phyloP scores from a whole-genome alignment of 179 eudicot species.

The Amaranthus tricolor region DNA sequence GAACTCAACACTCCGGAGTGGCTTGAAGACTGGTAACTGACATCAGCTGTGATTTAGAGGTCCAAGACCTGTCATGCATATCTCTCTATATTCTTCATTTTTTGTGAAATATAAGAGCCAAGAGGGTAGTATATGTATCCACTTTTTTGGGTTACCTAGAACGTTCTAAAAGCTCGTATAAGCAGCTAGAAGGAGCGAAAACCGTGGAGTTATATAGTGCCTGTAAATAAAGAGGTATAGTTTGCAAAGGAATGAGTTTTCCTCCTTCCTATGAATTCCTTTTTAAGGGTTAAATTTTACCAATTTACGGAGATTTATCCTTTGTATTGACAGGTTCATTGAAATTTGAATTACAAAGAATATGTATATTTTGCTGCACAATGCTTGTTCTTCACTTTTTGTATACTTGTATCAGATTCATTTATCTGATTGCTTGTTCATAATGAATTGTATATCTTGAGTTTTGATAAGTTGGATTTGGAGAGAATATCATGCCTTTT shows the following conservation, averaged over 20 bases:
- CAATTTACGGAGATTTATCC: constrained; percentile 3
- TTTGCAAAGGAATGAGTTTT: constrained; percentile 16
- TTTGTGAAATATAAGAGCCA: constrained; percentile 6
- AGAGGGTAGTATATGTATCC: constrained; percentile 8
- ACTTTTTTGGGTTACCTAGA: constrained; percentile 10
- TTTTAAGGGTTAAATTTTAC: constrained; percentile 12
- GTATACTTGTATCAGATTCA: neutral
- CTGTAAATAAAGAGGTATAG: constrained; percentile 21
- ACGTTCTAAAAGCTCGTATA: neutral
- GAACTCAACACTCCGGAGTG: constrained; percentile 67
- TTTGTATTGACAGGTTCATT: constrained; percentile 9
- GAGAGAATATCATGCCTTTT: too few species aligned
- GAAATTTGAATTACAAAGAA: constrained; percentile 18
- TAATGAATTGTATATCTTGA: too few species aligned
- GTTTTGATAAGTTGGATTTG: too few species aligned
- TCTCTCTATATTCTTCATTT: neutral
- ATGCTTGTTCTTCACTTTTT: neutral
- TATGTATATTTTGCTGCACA: constrained; percentile 14
- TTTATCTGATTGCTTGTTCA: too few species aligned
- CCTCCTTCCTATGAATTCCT: constrained; percentile 1
- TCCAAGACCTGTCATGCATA: neutral
- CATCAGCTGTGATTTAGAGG: neutral
- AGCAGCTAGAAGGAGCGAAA: constrained; percentile 10
- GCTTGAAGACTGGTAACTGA: constrained; percentile 86
- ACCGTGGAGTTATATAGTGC: constrained; percentile 2